A percentile compares a stretch with the other conserved stretches of the same genome.
Conservation (phyloP, 2,329 filamentous ascomycete genomes). For the Aspergillus glaucus region DNA sequence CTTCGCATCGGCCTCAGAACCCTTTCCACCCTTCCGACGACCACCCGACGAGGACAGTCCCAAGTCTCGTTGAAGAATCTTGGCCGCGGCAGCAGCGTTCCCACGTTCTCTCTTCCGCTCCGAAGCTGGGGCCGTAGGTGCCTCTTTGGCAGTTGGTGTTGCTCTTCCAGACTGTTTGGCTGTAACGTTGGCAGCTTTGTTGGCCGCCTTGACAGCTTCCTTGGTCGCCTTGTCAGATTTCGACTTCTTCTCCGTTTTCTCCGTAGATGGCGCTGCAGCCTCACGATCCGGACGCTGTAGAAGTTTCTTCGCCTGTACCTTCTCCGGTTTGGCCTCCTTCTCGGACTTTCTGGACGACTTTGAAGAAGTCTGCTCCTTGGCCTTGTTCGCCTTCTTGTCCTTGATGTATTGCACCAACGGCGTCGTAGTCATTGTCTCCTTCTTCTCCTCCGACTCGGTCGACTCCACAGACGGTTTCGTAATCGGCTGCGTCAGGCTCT, state of each 20-base stretch:
- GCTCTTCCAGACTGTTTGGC: conserved; percentile 32
- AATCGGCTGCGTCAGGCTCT: conserved; percentile 71
- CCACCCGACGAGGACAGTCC: conserved; percentile 45
- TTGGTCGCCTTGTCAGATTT: conserved; percentile 54
- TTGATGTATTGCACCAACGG: conserved; percentile 84
- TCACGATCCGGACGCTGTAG: conserved; percentile 35
- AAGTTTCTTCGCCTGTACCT: conserved; percentile 38
- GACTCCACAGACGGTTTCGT: conserved; percentile 47
- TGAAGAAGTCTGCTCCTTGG: conserved; percentile 52
- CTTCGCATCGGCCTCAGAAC: conserved; percentile 17
- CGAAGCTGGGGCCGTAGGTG: conserved; percentile 26
- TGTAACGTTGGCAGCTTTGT: conserved; percentile 26
- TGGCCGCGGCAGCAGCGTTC: conserved; percentile 47
- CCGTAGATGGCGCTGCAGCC: conserved; percentile 16
- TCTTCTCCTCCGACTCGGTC: conserved; percentile 47
- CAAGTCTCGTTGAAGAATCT: conserved; percentile 58
- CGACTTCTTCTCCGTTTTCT: conserved; percentile 35
- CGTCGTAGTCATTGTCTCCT: conserved; percentile 68
- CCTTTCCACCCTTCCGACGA: conserved; percentile 35
- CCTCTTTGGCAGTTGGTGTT: conserved; percentile 21
- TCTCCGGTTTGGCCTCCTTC: conserved; percentile 36
- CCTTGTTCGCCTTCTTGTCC: conserved; percentile 80
- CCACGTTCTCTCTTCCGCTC: conserved; percentile 51
- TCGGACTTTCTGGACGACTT: conserved; percentile 37
- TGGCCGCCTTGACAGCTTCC: conserved; percentile 55